These are phyloP conservation scores for Elongisporangium prolatum DNA, from an alignment of 352 stramenopile genomes.

Conservation along the genomic window DNA sequence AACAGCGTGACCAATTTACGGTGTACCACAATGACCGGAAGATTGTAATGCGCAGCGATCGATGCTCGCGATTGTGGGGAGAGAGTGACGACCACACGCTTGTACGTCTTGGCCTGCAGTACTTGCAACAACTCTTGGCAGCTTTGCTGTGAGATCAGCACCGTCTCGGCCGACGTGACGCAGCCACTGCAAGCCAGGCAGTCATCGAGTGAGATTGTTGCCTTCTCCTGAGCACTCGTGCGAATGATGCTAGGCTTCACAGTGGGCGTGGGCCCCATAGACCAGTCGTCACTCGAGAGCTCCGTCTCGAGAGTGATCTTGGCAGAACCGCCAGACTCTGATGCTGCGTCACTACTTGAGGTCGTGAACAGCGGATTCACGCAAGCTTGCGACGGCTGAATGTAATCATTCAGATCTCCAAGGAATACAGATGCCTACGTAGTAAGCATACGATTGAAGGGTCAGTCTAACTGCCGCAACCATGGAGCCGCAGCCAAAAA, in stretches of 20 bases:
- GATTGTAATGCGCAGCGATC: constrained; percentile 73
- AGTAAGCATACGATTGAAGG: neutral
- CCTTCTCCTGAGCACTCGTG: constrained; percentile 71
- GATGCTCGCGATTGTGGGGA: constrained; percentile 87
- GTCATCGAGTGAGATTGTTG: constrained; percentile 94
- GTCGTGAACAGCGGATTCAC: constrained; percentile 92
- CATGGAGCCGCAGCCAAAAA: neutral
- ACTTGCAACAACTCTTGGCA: constrained; percentile 83
- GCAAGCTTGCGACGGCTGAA: constrained; percentile 91
- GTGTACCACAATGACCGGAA: constrained; percentile 62
- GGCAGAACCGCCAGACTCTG: constrained; percentile 8
- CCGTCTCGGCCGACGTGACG: constrained; percentile 97
- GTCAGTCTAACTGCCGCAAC: neutral
- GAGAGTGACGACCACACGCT: constrained; percentile 80
- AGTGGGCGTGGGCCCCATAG: constrained; percentile 19
- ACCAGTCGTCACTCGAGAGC: constrained; percentile 54
- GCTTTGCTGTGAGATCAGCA: constrained; percentile 96
- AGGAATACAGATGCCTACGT: constrained; percentile 89
- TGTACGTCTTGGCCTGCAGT: constrained; percentile 36
- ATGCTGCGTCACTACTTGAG: constrained; percentile 10
- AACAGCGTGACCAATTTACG: constrained; percentile 77
- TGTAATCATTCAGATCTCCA: constrained; percentile 93
- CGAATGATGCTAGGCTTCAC: constrained; percentile 73
- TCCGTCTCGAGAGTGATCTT: constrained; percentile 81
- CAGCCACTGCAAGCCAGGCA: constrained; percentile 97